phyloP scores from a whole-genome alignment of 495 filamentous ascomycete genomes.

The Penicillium robsamsonii region DNA sequence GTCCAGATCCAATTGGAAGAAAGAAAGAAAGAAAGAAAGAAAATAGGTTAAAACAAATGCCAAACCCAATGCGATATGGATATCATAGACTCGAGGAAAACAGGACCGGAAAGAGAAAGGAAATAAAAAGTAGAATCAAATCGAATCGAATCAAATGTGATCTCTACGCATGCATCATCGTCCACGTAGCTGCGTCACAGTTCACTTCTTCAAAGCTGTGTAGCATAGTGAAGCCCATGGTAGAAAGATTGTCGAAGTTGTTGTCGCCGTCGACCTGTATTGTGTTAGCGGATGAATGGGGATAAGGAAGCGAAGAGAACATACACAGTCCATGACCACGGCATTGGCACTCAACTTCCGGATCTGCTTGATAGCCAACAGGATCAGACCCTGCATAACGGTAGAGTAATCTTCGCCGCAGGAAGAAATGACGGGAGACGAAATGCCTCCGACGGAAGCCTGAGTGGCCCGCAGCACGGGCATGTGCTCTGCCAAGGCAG shows the following conservation, averaged over 20 bases:
- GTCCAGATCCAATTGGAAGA: background rate
- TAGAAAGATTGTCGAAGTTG: slow-evolving; percentile 64
- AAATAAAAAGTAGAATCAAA: slow-evolving; percentile 13
- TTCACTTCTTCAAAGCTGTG: slow-evolving; percentile 79
- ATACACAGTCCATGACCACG: slow-evolving; percentile 74
- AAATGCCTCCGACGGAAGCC: slow-evolving; percentile 64
- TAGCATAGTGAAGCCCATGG: slow-evolving; percentile 73
- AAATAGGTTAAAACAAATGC: slow-evolving; percentile 1
- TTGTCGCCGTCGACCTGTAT: slow-evolving; percentile 67
- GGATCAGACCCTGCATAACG: slow-evolving; percentile 74
- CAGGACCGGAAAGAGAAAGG: slow-evolving; percentile 1
- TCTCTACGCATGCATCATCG: slow-evolving; percentile 47
- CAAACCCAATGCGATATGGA: slow-evolving; percentile 29
- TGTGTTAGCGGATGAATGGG: slow-evolving; percentile 21
- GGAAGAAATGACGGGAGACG: slow-evolving; percentile 74
- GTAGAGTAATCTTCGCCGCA: slow-evolving; percentile 66
- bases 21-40: slow-evolving; percentile 4
- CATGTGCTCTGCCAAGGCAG: slow-evolving; percentile 64
- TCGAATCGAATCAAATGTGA: slow-evolving; percentile 6
- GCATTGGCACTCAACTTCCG: slow-evolving; percentile 69
- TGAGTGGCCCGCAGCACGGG: slow-evolving; percentile 57
- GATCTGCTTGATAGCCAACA: slow-evolving; percentile 79
- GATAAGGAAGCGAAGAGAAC: slow-evolving; percentile 24
- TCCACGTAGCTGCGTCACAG: slow-evolving; percentile 70
- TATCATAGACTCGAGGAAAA: slow-evolving; percentile 26